These are phyloP conservation scores for Primulina eburnea DNA, from an alignment of 257 asterid genomes.

Conservation along the genomic window DNA sequence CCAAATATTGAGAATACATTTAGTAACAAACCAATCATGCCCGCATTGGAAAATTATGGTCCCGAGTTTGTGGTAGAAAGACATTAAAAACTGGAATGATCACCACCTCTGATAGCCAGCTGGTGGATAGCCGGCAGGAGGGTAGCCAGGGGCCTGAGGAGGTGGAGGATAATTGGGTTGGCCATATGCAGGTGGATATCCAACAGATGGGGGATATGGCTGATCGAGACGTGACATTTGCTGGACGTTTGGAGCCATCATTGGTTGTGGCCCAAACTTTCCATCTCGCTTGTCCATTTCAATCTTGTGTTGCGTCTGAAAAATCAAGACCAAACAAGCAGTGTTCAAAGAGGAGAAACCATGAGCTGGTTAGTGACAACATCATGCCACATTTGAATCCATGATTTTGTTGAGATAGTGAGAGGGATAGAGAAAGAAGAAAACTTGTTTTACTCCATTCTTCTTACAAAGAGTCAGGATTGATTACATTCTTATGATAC, in stretches of 20 bases:
- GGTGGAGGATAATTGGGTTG: constrained; percentile 63
- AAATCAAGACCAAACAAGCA: constrained; percentile 21
- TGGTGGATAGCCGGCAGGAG: constrained; percentile 26
- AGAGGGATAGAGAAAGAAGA: neutral
- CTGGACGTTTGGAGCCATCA: constrained; percentile 79
- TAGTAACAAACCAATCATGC: constrained; percentile 9
- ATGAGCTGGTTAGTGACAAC: neutral
- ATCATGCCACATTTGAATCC: neutral
- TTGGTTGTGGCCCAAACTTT: constrained; percentile 73
- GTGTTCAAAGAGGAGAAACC: constrained; percentile 16
- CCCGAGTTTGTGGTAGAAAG: constrained; percentile 2
- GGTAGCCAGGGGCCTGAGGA: constrained; percentile 31
- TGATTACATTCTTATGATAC: neutral
- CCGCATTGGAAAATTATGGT: neutral
- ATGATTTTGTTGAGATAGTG: neutral
- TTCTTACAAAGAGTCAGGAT: neutral
- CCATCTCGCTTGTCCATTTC: constrained; percentile 99
- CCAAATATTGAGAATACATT: constrained; percentile 5
- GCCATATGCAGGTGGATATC: constrained; percentile 64
- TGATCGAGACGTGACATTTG: constrained; percentile 99
- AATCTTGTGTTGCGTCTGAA: constrained; percentile 90
- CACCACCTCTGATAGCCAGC: constrained; percentile 43
- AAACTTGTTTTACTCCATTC: neutral
- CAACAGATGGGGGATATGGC: constrained; percentile 77
- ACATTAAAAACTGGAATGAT: constrained; percentile 17